These are phyloP conservation scores for Lactifluus volemus DNA, from an alignment of 768 basidiomycete genomes.

Conservation along the genomic window DNA sequence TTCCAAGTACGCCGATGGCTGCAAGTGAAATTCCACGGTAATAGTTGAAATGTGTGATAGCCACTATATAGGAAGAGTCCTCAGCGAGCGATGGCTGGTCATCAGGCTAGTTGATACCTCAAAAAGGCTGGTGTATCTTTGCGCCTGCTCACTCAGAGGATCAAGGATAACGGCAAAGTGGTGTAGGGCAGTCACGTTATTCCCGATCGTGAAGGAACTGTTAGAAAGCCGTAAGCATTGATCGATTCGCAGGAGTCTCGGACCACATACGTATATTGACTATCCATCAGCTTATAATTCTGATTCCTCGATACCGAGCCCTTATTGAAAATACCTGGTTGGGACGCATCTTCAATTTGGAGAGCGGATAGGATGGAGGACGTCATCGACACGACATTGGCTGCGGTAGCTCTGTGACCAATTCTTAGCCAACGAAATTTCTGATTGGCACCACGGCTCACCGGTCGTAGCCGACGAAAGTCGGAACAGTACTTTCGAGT, in stretches of 20 bases:
- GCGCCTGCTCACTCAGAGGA: conserved; percentile 76
- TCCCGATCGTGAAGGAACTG: conserved; percentile 65
- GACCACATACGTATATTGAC: conserved; percentile 52
- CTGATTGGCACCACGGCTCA: not conserved
- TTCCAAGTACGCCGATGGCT: conserved; percentile 60
- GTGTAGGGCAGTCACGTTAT: conserved; percentile 55
- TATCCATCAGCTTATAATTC: conserved; percentile 51
- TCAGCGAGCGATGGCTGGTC: not conserved
- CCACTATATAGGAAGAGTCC: conserved; percentile 40
- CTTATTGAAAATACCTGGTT: conserved; percentile 62
- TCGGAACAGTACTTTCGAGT: conserved; percentile 44
- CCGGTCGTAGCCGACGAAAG: not conserved
- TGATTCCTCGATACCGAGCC: conserved; percentile 49
- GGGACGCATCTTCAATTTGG: conserved; percentile 64
- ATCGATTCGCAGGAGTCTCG: not conserved
- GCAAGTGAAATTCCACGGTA: conserved; percentile 70
- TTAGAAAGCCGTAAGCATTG: conserved; percentile 2
- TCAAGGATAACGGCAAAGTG: conserved; percentile 71
- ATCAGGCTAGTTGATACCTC: conserved; percentile 37
- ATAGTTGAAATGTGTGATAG: conserved; percentile 52
- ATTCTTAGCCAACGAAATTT: too few species aligned
- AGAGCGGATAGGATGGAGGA: conserved; percentile 67
- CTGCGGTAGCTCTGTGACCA: conserved; percentile 39
- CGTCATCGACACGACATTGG: conserved; percentile 53
- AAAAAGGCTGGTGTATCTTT: conserved; percentile 77